These are phyloP conservation scores for Paramecium bursaria DNA, from an alignment of 73 alveolate genomes.

Conservation along the genomic window DNA sequence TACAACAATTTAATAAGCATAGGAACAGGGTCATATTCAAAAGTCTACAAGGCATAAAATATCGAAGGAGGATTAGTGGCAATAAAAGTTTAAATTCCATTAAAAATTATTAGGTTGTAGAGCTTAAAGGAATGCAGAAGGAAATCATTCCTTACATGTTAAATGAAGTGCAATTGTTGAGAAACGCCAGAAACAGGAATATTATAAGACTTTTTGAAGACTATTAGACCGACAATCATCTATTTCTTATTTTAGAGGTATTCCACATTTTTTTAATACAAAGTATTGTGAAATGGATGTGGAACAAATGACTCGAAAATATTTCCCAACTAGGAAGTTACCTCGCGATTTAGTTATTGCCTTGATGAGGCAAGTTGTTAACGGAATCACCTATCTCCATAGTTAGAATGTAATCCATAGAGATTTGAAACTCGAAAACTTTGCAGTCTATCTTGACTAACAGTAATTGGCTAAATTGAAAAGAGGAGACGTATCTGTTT, in stretches of 20 bases:
- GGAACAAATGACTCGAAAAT: neutral
- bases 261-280: neutral
- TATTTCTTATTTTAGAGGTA: conserved; percentile 21
- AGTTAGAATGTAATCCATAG: conserved; percentile 6
- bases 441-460: neutral
- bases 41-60: conserved; percentile 17
- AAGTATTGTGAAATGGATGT: conserved; percentile 38
- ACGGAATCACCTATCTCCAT: conserved; percentile 39
- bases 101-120: neutral
- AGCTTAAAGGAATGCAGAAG: neutral
- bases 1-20: no score
- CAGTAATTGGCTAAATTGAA: neutral
- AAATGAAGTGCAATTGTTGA: conserved; percentile 10
- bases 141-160: conserved; percentile 43
- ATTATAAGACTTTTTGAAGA: conserved; percentile 12
- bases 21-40: conserved; percentile 40
- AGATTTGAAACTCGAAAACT: conserved; percentile 39
- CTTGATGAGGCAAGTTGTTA: conserved; percentile 6
- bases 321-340: neutral
- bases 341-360: neutral
- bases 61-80: neutral
- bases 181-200: conserved; percentile 8
- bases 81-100: neutral
- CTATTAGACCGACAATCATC: neutral
- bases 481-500: neutral